Percentiles rank a stretch among this genome's conserved stretches.
Evolutionary conservation across 768 basidiomycete genomes (phyloP).

Genomic region (Podaxis pistillaris): DNA sequence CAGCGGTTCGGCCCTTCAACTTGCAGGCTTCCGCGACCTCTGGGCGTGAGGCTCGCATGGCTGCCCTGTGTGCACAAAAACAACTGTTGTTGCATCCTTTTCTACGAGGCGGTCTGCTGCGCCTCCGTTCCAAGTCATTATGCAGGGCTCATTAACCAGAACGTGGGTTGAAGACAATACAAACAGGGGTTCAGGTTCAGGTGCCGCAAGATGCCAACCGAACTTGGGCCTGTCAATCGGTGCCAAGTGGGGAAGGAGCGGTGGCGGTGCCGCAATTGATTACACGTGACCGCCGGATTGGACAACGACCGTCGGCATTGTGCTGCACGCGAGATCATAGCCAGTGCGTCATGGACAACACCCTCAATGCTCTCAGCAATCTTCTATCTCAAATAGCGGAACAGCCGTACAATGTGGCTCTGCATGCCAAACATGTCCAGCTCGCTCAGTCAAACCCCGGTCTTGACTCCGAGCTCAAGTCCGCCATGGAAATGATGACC

Average conservation of each 20-base stretch:
- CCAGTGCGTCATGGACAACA: slow-evolving; percentile 48
- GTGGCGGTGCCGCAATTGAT: slow-evolving; percentile 1
- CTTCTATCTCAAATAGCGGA: slow-evolving; percentile 57
- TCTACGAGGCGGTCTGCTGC: background rate
- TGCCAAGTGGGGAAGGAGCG: background rate
- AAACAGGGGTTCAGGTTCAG: background rate
- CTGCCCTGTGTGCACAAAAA: background rate
- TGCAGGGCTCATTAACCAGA: background rate
- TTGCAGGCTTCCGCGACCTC: slow-evolving; percentile 13
- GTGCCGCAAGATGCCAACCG: background rate
- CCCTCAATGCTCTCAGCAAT: slow-evolving; percentile 62
- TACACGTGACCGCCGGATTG: slow-evolving; percentile 9
- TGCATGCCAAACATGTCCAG: slow-evolving; percentile 68
- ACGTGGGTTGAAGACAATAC: slow-evolving; percentile 3
- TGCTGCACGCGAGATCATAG: slow-evolving; percentile 1
- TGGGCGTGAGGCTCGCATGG: slow-evolving; percentile 11
- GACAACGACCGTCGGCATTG: background rate
- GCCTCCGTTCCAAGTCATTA: background rate
- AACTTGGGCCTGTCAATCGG: background rate
- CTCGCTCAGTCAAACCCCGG: slow-evolving; percentile 54
- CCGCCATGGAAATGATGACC: slow-evolving; percentile 66
- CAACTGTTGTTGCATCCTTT: background rate
- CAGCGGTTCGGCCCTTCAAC: slow-evolving; percentile 5
- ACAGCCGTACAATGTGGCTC: slow-evolving; percentile 57
- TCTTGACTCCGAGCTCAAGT: slow-evolving; percentile 55